Evolutionary conservation across 169 alveolate genomes (phyloP), one percentile per base, ranked within the genome.

Genomic region (Sarcocystis neurona): DNA sequence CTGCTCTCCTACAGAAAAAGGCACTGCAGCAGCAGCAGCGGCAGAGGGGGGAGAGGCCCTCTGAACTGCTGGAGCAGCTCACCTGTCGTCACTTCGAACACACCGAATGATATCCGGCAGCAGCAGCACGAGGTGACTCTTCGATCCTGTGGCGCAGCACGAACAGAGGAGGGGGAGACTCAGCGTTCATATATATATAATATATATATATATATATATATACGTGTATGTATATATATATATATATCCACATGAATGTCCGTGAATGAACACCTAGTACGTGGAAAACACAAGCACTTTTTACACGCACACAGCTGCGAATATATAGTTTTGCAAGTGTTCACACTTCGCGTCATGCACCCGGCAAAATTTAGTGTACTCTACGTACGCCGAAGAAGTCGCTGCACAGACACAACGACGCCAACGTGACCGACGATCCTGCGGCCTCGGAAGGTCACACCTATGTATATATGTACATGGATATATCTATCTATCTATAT

Each of bases 41-140:
- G 72, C 72, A 27, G 75, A 15, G 43, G 43, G 20, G 20, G 41
- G n/a, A 72, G n/a, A n/a, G n/a, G n/a, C n/a, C n/a, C n/a, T n/a
- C n/a, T n/a, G n/a, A n/a, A n/a, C n/a, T n/a, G n/a, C n/a, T n/a
- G n/a, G n/a, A n/a, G n/a, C n/a, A n/a, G n/a, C 82, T 15, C 34
- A 72, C 82, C n/a, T 72, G 56, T 72, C 82, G 34, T 72, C 82
- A 53, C 58, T 23, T 2, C 82, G 39, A 0, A 72, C 23, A 53
- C 82, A 72, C 4, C 43, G 58, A 37, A 39, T 72, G 32, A 72
- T 47, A 2, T 72, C 56, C 1, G 82, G 82, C 15, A 72, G 82
- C 56, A 72, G 82, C 10, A 72, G 82, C 15, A 72, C 34, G 30
- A 72, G 82, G 18, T 72, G 82, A 2, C 43, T 30, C 53, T 72